Evolutionary conservation across 2,329 filamentous ascomycete genomes (phyloP), one percentile per base, ranked within the genome.

Genomic region (Exophiala alcalophila): DNA sequence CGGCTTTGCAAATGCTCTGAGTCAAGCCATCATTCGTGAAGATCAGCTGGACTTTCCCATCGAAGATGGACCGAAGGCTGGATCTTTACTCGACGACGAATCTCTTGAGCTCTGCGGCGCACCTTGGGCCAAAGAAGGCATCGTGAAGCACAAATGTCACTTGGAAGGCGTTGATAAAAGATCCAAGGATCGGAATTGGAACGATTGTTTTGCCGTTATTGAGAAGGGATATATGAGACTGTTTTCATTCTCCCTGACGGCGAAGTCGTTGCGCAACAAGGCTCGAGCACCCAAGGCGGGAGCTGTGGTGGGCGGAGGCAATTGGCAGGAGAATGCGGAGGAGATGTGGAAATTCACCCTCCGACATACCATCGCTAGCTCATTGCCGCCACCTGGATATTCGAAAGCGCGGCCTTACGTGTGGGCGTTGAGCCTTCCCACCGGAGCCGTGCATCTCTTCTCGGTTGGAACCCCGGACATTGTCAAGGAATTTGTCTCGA

Each of bases 81-180:
- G 77, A 4, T 80, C 84, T 18, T 70, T 96, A 7, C 78, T 97
- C 0, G 91, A 96, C 58, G 92, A 97, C 58, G 92, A 98, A 59
- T 88, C 84, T 0, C 76, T 98, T 9, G 90, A 94, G 60, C 80
- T 98, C 26, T 81, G 85, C 8, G 92, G 92, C 16, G 87, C 92
- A n/a, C 92, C 92, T 0, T 98, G 92, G 92, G 84, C 94, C 19
- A 98, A 98, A 67, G 92, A 98, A 66, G 92, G 92, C 50, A 87
- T 94, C 56, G 73, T 97, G 14, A 91, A 91, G 55, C 91, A 98
- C 69, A 97, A 97, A 66, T 91, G 96, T 63, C 91, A 97, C 59
- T 76, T 97, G 3, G 91, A 97, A 61, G 81, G 86, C 4, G 75
- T 88, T 24, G 90, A 94, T 54, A 95, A 92, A 69, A 86, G 88